Evolutionary conservation across 2,329 filamentous ascomycete genomes (phyloP).

Genomic region (Neonectria punicea): DNA sequence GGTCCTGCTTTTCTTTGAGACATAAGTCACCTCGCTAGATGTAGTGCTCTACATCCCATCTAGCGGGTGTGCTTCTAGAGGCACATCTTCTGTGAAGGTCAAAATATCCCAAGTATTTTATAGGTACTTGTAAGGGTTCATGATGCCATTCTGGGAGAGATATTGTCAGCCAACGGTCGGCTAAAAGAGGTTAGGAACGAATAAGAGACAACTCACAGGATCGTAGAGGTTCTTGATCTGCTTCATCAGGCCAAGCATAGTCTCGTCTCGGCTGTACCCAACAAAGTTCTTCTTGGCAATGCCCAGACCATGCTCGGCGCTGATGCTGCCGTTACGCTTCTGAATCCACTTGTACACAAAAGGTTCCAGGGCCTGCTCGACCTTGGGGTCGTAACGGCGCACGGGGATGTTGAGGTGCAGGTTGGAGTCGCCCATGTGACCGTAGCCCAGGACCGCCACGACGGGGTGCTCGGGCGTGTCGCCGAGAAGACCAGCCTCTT

Average conservation of each 20-base stretch:
- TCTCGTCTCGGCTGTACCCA: conserved; percentile 89
- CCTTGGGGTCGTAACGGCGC: conserved; percentile 83
- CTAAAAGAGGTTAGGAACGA: not conserved
- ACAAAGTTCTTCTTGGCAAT: conserved; percentile 97
- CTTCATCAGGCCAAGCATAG: conserved; percentile 91
- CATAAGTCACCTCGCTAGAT: not conserved
- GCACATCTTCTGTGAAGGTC: not conserved
- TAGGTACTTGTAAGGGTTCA: conserved; percentile 99
- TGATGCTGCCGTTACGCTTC: conserved; percentile 89
- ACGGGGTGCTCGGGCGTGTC: conserved; percentile 81
- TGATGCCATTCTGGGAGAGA: conserved; percentile 83
- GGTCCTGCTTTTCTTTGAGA: not conserved
- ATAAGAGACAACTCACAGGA: conserved; percentile 71
- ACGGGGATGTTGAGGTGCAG: conserved; percentile 92
- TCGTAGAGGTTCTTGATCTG: conserved; percentile 95
- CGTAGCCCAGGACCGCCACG: conserved; percentile 92
- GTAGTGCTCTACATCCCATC: conserved; percentile 3
- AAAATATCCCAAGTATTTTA: conserved; percentile 43
- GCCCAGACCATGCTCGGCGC: conserved; percentile 93
- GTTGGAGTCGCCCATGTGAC: conserved; percentile 98
- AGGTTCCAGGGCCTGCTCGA: conserved; percentile 90
- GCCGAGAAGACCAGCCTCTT: conserved; percentile 79
- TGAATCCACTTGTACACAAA: conserved; percentile 98
- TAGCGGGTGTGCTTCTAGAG: not conserved
- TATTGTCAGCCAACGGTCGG: conserved; percentile 38